Conservation (phyloP, 2,329 filamentous ascomycete genomes). For the Stemphylium beticola region DNA sequence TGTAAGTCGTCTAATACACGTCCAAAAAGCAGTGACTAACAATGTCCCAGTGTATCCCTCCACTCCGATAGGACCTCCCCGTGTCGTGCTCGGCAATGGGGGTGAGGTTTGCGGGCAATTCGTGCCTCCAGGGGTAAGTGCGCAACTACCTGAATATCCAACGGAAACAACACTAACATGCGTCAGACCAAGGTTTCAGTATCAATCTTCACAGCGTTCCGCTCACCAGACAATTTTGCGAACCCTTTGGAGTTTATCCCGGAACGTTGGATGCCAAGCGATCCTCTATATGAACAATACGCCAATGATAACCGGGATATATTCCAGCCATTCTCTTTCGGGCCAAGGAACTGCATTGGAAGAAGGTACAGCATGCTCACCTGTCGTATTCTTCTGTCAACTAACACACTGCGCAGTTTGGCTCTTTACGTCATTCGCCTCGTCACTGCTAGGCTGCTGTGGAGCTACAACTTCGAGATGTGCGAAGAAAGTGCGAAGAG, state of each 20-base stretch:
- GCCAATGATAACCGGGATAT: conserved; percentile 29
- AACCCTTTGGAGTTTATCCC: conserved; percentile 31
- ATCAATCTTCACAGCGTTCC: not conserved
- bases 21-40: too few relatives aligned
- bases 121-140: conserved; percentile 39
- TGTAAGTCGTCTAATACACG: too few relatives aligned
- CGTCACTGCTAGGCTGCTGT: conserved; percentile 29
- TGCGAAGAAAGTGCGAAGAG: not conserved
- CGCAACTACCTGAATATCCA: conserved; percentile 13
- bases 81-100: conserved; percentile 34
- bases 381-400: not conserved
- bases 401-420: conserved; percentile 13
- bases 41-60: not conserved
- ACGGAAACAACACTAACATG: not conserved
- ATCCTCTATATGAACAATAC: conserved; percentile 13
- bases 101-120: conserved; percentile 36
- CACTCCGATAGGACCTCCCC: conserved; percentile 44
- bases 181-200: not conserved
- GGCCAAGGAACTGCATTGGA: conserved; percentile 40
- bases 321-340: conserved; percentile 32
- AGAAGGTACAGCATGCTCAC: conserved; percentile 38
- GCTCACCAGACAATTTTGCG: not conserved
- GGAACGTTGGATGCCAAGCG: conserved; percentile 42
- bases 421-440: conserved; percentile 45
- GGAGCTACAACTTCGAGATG: conserved; percentile 36